Percentiles rank a stretch among this genome's conserved stretches.
phyloP scores from a whole-genome alignment of 805 yeast species.

The Torulaspora delbrueckii region DNA sequence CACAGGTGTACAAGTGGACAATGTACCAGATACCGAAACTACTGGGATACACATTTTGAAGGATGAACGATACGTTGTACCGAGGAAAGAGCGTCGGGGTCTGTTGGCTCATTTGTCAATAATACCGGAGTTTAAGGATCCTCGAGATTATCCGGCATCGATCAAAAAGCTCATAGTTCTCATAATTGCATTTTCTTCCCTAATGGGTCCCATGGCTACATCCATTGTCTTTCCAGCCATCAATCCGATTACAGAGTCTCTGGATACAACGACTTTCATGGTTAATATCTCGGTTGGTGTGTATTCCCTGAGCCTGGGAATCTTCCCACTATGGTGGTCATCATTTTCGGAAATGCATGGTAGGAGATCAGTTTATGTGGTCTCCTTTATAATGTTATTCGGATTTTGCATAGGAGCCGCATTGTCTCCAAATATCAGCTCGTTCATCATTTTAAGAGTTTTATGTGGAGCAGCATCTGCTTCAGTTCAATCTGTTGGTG shows the following conservation, averaged over 20 bases:
- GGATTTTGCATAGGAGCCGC: constrained; percentile 73
- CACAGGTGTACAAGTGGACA: not conserved
- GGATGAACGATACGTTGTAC: constrained; percentile 20
- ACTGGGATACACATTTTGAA: constrained; percentile 6
- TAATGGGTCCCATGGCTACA: constrained; percentile 87
- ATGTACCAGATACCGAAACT: not conserved
- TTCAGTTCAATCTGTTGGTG: constrained; percentile 84
- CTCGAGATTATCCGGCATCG: constrained; percentile 52
- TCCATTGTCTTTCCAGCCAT: constrained; percentile 79
- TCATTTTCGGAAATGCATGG: constrained; percentile 71
- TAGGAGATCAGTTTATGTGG: constrained; percentile 64
- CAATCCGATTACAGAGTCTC: constrained; percentile 48
- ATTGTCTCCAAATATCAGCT: constrained; percentile 52
- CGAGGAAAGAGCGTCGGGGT: constrained; percentile 50
- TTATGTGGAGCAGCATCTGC: constrained; percentile 79
- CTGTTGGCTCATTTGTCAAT: constrained; percentile 47
- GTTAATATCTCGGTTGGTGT: constrained; percentile 80
- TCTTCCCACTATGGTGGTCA: constrained; percentile 89
- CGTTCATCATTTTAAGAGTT: constrained; percentile 64
- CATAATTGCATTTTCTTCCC: constrained; percentile 66
- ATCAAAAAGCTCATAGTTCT: constrained; percentile 54
- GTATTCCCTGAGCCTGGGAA: constrained; percentile 65
- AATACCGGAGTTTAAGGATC: constrained; percentile 67
- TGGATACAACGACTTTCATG: constrained; percentile 52
- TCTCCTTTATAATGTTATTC: constrained; percentile 58